These are phyloP conservation scores for Aureobasidium leucospermi DNA, from an alignment of 2,329 filamentous ascomycete species.

Conservation along the genomic window DNA sequence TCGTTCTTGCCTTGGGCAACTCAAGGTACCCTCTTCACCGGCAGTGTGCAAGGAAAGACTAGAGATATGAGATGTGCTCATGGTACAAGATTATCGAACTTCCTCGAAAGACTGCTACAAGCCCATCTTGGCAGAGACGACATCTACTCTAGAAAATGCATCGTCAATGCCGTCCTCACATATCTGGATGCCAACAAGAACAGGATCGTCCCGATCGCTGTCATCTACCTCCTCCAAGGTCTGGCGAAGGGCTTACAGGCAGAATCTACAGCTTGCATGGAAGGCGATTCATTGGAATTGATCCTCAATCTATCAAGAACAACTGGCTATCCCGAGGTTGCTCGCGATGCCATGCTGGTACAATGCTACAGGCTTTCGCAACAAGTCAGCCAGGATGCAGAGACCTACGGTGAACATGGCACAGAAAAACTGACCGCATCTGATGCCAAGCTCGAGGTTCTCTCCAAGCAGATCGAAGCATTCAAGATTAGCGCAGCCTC, in stretches of 20 bases:
- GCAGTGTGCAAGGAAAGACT: constrained; percentile 28
- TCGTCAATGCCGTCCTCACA: constrained; percentile 28
- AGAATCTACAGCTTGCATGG: constrained; percentile 17
- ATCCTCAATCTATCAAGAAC: constrained; percentile 31
- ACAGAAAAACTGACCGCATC: background rate
- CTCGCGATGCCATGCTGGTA: constrained; percentile 28
- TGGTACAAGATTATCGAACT: constrained; percentile 31
- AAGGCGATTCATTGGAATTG: constrained; percentile 25
- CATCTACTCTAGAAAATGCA: constrained; percentile 11
- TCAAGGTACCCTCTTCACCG: constrained; percentile 38
- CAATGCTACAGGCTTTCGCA: constrained; percentile 1
- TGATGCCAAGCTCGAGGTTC: constrained; percentile 6
- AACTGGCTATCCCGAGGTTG: constrained; percentile 36
- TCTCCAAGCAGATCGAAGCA: background rate
- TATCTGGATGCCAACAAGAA: constrained; percentile 23
- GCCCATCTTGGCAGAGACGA: constrained; percentile 12
- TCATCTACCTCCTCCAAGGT: constrained; percentile 37
- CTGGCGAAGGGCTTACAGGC: constrained; percentile 29
- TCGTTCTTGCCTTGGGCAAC: constrained; percentile 42
- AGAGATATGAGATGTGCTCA: constrained; percentile 31
- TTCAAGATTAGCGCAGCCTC: background rate
- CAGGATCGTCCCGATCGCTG: constrained; percentile 29
- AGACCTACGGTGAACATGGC: background rate
- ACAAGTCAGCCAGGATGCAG: constrained; percentile 21
- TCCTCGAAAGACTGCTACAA: constrained; percentile 28